Evolutionary conservation across 495 filamentous ascomycete species (phyloP), one percentile per base, ranked within the genome.

Genomic region (Penicillium robsamsonii): DNA sequence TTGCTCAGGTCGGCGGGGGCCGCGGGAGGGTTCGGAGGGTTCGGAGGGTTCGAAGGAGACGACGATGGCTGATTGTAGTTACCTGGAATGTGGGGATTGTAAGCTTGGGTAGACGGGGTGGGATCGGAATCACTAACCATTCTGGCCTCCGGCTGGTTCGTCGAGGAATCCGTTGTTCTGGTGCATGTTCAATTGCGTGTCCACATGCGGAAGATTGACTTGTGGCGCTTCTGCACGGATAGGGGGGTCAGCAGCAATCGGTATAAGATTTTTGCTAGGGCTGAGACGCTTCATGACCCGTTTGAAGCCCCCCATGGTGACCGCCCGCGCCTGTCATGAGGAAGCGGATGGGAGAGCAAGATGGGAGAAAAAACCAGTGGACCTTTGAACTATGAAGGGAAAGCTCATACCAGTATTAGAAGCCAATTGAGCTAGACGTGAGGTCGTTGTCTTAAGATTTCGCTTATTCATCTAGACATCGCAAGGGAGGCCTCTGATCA

Each of bases 151-250:
- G 30, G 53, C 50, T 17, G 57, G 54, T 38, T 62, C 68, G 25
- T 71, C 71, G 55, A 71, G 72, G 38, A 75, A 57, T 37, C 69
- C 69, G 58, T 70, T 75, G 52, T 68, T 66, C 56, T 74, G 73
- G 63, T 76, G 70, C 74, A 79, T 79, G 50, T 79, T 76, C 61
- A 79, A 60, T 42, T 69, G 62, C 12, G 75, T 72, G 52, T 77
- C 75, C 65, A 79, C 72, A 69, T 71, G 70, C 27, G 68, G 70
- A 37, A 79, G 63, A 53, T 69, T 75, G 53, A 79, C 61, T 61
- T 70, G 72, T 43, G 74, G 75, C 40, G 70, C 60, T 52, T 64
- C 59, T 60, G 60, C 49, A 47, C 47, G 13, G 40, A 56, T 48
- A 45, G 17, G 55, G 40, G 46, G 40, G 67, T 73, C 63, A 71